Percentiles rank a stretch among this genome's conserved stretches.
Evolutionary conservation across 2,329 filamentous ascomycete genomes (phyloP).

Genomic region (Hypoxylon sp.): DNA sequence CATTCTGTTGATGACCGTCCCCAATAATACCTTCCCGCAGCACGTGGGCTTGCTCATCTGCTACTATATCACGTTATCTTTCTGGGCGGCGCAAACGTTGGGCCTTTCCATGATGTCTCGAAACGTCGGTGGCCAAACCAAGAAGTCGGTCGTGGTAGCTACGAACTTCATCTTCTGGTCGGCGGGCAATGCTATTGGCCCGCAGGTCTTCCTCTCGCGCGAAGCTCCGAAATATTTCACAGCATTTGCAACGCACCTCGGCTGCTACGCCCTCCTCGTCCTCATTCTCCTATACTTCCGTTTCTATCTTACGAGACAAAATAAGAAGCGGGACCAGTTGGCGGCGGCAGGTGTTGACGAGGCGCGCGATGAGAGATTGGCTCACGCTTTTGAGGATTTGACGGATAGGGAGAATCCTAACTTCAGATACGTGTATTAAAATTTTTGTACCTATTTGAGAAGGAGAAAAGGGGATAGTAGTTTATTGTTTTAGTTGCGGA

Average conservation of each 20-base stretch:
- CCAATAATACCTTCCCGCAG: constrained; percentile 69
- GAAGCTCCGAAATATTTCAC: constrained; percentile 77
- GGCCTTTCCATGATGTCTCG: constrained; percentile 76
- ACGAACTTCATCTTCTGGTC: constrained; percentile 80
- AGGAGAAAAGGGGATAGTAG: background rate
- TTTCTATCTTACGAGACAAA: constrained; percentile 70
- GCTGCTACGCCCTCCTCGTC: constrained; percentile 75
- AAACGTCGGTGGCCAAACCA: constrained; percentile 81
- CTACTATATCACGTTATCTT: constrained; percentile 83
- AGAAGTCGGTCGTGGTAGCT: constrained; percentile 77
- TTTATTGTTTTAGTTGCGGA: background rate
- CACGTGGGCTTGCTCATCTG: constrained; percentile 77
- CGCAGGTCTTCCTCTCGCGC: constrained; percentile 73
- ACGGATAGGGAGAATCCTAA: constrained; percentile 56
- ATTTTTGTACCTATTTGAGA: background rate
- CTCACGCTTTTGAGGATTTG: constrained; percentile 56
- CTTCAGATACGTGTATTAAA: constrained; percentile 55
- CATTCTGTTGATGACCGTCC: constrained; percentile 78
- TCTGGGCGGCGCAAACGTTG: constrained; percentile 81
- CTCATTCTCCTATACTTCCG: constrained; percentile 70
- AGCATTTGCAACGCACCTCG: constrained; percentile 78
- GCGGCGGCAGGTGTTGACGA: constrained; percentile 51
- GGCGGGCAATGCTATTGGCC: constrained; percentile 76
- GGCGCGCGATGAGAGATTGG: constrained; percentile 49
- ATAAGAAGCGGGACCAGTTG: constrained; percentile 58